Percentiles rank a stretch among this genome's conserved stretches.
Evolutionary conservation across 768 basidiomycete species (phyloP).

Genomic region (Rickenella mellea): DNA sequence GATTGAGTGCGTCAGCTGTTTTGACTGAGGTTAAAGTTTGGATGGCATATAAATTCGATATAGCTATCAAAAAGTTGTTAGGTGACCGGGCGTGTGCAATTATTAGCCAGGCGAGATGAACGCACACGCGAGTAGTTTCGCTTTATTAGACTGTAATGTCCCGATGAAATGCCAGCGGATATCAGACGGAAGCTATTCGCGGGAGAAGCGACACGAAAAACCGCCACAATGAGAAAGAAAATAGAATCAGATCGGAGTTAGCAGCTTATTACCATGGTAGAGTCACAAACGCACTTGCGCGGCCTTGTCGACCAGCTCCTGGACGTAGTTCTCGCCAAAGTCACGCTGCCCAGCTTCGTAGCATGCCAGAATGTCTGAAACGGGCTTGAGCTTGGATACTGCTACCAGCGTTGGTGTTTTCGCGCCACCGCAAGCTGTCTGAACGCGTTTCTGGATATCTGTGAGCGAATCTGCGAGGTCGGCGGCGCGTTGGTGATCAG

Average conservation of each 20-base stretch:
- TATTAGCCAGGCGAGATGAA: slow-evolving; percentile 3
- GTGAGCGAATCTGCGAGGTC: slow-evolving; percentile 8
- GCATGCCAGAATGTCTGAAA: slow-evolving; percentile 76
- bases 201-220: neutral
- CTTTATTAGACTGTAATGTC: slow-evolving; percentile 87
- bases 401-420: slow-evolving; percentile 53
- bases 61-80: slow-evolving; percentile 36
- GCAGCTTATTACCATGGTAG: neutral
- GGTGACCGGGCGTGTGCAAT: neutral
- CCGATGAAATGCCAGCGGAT: slow-evolving; percentile 99
- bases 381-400: slow-evolving; percentile 90
- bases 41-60: slow-evolving; percentile 79
- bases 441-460: slow-evolving; percentile 6
- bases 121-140: slow-evolving; percentile 76
- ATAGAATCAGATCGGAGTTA: neutral
- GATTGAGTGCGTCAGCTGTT: slow-evolving; percentile 71
- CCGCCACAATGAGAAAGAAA: neutral
- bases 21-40: slow-evolving; percentile 83
- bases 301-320: slow-evolving; percentile 86
- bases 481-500: neutral
- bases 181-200: slow-evolving; percentile 63
- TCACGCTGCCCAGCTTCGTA: slow-evolving; percentile 76
- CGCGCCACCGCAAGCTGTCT: slow-evolving; percentile 1
- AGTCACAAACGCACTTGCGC: slow-evolving; percentile 36
- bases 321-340: slow-evolving; percentile 97